phyloP scores from a whole-genome alignment of 176 grass and related monocot genomes.

The Alopecurus myosuroides region DNA sequence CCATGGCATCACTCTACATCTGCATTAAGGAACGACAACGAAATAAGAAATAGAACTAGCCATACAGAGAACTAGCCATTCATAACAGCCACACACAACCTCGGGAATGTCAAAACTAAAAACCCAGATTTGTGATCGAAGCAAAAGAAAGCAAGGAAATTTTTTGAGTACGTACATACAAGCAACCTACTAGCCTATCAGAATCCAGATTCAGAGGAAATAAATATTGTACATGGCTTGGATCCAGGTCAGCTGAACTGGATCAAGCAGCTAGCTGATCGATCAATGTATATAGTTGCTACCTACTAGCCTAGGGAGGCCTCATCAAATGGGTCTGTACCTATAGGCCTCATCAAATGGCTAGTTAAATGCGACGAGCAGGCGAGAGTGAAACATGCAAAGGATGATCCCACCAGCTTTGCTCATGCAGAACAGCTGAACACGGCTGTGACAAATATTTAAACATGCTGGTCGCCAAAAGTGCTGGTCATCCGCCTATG shows the following conservation, averaged over 20 bases:
- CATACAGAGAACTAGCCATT: too few relatives aligned
- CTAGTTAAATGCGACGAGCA: too few relatives aligned
- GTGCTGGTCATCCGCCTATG: background rate
- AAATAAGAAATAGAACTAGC: too few relatives aligned
- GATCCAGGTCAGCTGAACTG: background rate
- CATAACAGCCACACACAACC: too few relatives aligned
- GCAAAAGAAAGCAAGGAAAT: too few relatives aligned
- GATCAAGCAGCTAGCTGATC: background rate
- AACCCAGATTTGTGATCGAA: too few relatives aligned
- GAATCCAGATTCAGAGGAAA: background rate
- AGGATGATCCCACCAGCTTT: background rate
- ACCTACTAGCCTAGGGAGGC: background rate
- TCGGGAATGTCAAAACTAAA: too few relatives aligned
- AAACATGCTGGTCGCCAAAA: slow-evolving; percentile 20
- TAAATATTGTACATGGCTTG: background rate
- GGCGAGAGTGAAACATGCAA: background rate
- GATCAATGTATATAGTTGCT: background rate
- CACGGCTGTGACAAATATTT: background rate
- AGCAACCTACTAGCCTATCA: too few relatives aligned
- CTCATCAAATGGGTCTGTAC: slow-evolving; percentile 14
- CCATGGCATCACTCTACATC: too few relatives aligned
- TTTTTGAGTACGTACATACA: too few relatives aligned
- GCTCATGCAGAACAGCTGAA: background rate
- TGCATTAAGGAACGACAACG: too few relatives aligned
- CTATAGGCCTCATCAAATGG: background rate